Evolutionary conservation across 192 early-diverging fungal species (phyloP).

Genomic region (Coemansia sp.): DNA sequence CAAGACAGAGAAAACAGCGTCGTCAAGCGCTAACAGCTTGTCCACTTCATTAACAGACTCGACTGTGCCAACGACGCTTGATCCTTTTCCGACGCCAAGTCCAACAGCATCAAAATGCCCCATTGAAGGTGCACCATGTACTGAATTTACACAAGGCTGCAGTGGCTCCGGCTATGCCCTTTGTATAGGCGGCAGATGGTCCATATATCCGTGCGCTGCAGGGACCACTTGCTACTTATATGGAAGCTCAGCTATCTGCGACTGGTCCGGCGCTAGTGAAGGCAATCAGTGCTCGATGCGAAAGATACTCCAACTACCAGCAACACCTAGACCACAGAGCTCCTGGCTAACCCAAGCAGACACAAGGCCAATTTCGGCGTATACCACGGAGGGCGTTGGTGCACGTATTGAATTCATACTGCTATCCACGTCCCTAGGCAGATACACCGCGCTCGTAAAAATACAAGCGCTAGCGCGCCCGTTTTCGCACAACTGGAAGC

Average conservation of each 20-base stretch:
- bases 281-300: constrained; percentile 34
- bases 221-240: constrained; percentile 53
- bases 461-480: constrained; percentile 39
- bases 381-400: constrained; percentile 26
- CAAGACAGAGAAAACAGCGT: background rate
- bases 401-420: constrained; percentile 43
- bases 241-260: constrained; percentile 33
- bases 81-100: constrained; percentile 8
- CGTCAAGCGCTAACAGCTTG: background rate
- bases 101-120: constrained; percentile 35
- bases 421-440: constrained; percentile 24
- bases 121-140: constrained; percentile 47
- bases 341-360: constrained; percentile 27
- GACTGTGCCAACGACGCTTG: background rate
- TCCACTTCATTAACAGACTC: background rate
- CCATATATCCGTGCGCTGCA: constrained; percentile 38
- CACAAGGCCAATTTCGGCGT: constrained; percentile 31
- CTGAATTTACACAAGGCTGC: constrained; percentile 45
- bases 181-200: constrained; percentile 54
- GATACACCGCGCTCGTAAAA: constrained; percentile 46
- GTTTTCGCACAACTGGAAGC: constrained; percentile 46
- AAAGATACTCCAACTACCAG: constrained; percentile 24
- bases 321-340: constrained; percentile 18
- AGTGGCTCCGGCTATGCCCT: constrained; percentile 45
- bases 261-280: constrained; percentile 37